phyloP scores from a whole-genome alignment of 352 stramenopile species.

The Saprolegnia diclina region DNA sequence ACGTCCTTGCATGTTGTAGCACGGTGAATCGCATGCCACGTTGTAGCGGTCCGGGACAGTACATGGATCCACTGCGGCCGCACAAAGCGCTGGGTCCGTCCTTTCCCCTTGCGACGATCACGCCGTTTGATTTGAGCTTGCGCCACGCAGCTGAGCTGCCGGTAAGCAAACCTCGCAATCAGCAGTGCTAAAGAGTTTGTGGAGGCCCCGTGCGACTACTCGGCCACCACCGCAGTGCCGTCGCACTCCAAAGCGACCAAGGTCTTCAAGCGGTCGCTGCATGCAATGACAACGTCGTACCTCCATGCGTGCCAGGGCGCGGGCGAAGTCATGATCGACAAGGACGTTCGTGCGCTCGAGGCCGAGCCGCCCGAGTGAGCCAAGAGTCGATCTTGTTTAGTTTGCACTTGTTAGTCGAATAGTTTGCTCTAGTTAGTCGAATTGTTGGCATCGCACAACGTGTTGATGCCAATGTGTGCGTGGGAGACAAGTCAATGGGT shows the following conservation, averaged over 20 bases:
- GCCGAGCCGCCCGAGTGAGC: too few relatives aligned
- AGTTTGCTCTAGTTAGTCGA: neutral
- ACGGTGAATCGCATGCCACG: neutral
- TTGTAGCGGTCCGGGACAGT: slow-evolving; percentile 24
- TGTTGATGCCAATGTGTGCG: too few relatives aligned
- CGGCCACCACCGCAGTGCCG: neutral
- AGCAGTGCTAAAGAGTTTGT: neutral
- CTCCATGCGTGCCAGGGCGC: slow-evolving; percentile 14
- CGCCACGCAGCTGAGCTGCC: slow-evolving; percentile 20
- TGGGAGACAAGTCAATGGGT: too few relatives aligned
- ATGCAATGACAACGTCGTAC: slow-evolving; percentile 25
- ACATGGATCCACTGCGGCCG: slow-evolving; percentile 12
- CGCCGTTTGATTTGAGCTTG: slow-evolving; percentile 16
- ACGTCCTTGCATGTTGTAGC: neutral
- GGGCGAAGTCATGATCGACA: slow-evolving; percentile 23
- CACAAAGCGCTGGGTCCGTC: neutral
- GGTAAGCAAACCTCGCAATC: neutral
- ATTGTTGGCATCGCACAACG: too few relatives aligned
- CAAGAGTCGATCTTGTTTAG: too few relatives aligned
- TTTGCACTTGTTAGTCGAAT: neutral
- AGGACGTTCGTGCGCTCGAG: slow-evolving; percentile 15
- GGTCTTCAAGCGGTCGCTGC: slow-evolving; percentile 21
- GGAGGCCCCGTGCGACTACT: slow-evolving; percentile 25
- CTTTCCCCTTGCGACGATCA: slow-evolving; percentile 9
- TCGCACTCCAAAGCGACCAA: neutral